Base-by-base conservation (phyloP, 2,329 filamentous ascomycete species). In the Graphiopsis chlorocephala region DNA sequence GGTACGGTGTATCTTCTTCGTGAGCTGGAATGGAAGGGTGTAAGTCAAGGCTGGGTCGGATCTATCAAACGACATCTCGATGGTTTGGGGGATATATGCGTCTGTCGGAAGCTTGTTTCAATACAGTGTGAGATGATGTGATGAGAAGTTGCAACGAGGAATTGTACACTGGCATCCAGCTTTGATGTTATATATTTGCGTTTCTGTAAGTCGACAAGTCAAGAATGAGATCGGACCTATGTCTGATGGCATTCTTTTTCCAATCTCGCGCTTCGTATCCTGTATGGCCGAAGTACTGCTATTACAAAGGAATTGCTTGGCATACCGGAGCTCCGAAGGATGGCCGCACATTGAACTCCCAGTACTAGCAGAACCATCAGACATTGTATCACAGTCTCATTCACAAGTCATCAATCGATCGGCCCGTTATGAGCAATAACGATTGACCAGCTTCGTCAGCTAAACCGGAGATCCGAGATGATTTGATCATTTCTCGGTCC, bases 11-110 rank as follows among this genome's bases (percentile, higher is more conserved):
- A 70, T 64, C 25, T 48, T 67, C 59, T 70, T 69, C 3, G 70
- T 72, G 28, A 72, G 62, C 52, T 71, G 68, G 64, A 69, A 70
- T 20, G 69, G 70, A 4, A 63, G 14, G 23, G 71, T 72, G 61
- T 70, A 69, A 38, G 64, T 62, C 59, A 65, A 48, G 15, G 48
- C 17, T 7, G 47, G 58, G 7, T 58, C 55, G 7, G 33, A 15
- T 26, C 25, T 31, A 17, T 61, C 67, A 56, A 71, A 73, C 50
- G 82, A 66, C 0, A 73, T 69, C 23, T n/a, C 6, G n/a, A 45
- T 23, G 8, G n/a, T 1, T 45, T 20, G 17, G 3, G 7, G 12
- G 17, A n/a, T 42, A 3, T n/a, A 1, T 10, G 17, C 1, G 17
- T n/a, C 10, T 5, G 17, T 42, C 14, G 35, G 17, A 42, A 10